phyloP scores from a whole-genome alignment of 768 basidiomycete genomes.

The Inosperma sp. region DNA sequence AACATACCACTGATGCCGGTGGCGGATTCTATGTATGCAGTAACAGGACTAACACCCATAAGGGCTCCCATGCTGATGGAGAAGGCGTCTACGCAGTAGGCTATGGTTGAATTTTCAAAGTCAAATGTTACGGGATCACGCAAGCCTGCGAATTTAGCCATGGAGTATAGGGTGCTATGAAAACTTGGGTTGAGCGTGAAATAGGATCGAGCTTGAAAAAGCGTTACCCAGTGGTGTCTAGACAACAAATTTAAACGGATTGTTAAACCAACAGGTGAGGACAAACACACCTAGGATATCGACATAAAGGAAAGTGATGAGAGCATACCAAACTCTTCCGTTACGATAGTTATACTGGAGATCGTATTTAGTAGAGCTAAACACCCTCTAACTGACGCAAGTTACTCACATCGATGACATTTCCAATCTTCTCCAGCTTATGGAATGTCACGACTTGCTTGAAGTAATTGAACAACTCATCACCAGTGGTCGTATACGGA shows the following conservation, averaged over 20 bases:
- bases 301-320: slow-evolving; percentile 87
- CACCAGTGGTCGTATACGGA: slow-evolving; percentile 63
- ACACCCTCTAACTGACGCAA: slow-evolving; percentile 7
- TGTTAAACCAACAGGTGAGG: too few relatives aligned
- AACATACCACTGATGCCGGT: slow-evolving; percentile 68
- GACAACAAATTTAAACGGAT: too few relatives aligned
- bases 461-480: slow-evolving; percentile 78
- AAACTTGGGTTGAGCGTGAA: too few relatives aligned
- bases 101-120: slow-evolving; percentile 78
- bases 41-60: slow-evolving; percentile 76
- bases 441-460: slow-evolving; percentile 79
- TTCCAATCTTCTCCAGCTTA: slow-evolving; percentile 55
- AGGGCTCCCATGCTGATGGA: slow-evolving; percentile 78
- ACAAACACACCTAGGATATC: slow-evolving; percentile 73
- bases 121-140: slow-evolving; percentile 81
- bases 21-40: slow-evolving; percentile 78
- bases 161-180: slow-evolving; percentile 74
- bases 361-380: neutral
- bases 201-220: too few relatives aligned
- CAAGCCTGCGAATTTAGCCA: slow-evolving; percentile 89
- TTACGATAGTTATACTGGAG: slow-evolving; percentile 51
- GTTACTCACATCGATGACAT: slow-evolving; percentile 55
- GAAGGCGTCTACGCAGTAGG: slow-evolving; percentile 81
- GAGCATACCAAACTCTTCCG: slow-evolving; percentile 80
- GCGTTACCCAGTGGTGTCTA: slow-evolving; percentile 47